A percentile compares a stretch with the other conserved stretches of the same genome.
Conservation (phyloP, 257 asterid genomes). For the Solanum rostratum region DNA sequence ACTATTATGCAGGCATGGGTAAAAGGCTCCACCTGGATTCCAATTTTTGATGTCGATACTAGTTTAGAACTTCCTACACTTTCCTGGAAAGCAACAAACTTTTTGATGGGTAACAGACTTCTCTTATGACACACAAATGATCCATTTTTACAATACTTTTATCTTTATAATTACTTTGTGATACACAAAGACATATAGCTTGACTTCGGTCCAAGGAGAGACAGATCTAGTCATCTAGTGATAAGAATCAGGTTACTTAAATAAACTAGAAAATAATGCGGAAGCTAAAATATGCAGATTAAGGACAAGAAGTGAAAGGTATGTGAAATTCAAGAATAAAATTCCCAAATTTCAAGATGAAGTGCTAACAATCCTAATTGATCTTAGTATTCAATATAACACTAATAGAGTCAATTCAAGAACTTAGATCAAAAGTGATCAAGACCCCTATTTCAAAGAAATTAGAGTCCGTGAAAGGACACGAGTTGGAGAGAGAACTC, state of each 20-base stretch:
- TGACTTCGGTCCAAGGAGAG: background rate
- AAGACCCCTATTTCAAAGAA: background rate
- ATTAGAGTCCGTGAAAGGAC: background rate
- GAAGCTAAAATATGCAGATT: background rate
- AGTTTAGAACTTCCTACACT: constrained; percentile 53
- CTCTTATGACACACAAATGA: background rate
- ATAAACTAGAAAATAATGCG: background rate
- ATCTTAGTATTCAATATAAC: background rate
- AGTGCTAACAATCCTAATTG: background rate
- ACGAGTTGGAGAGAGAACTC: too few species aligned
- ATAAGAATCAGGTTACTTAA: background rate
- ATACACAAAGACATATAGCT: background rate
- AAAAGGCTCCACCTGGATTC: constrained; percentile 84
- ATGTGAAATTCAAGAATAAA: background rate
- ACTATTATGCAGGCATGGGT: constrained; percentile 74
- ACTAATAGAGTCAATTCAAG: background rate
- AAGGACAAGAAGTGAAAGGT: background rate
- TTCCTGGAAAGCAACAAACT: constrained; percentile 59
- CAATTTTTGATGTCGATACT: constrained; percentile 71
- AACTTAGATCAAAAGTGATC: background rate
- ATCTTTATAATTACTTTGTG: background rate
- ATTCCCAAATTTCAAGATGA: background rate
- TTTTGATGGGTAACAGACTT: constrained; percentile 59
- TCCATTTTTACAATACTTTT: background rate
- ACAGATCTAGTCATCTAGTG: background rate